phyloP scores from a whole-genome alignment of 2,329 filamentous ascomycete species.

The Sarocladium strictum region DNA sequence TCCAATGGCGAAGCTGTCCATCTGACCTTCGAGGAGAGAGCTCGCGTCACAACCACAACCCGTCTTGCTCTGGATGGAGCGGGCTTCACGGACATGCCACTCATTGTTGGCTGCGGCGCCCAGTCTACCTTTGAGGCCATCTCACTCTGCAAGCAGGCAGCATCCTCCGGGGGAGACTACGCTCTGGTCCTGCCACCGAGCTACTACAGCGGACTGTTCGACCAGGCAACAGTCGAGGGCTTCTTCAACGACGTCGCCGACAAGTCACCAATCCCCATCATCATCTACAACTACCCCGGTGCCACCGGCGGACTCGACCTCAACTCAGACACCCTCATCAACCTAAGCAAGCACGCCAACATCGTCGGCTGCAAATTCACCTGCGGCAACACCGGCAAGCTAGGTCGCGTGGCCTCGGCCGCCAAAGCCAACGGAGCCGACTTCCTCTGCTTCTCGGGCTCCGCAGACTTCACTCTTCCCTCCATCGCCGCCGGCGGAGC shows the following conservation, averaged over 20 bases:
- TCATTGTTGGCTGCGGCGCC: conserved; percentile 71
- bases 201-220: conserved; percentile 67
- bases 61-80: conserved; percentile 60
- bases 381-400: conserved; percentile 64
- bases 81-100: conserved; percentile 55
- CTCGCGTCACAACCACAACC: conserved; percentile 62
- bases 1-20: conserved; percentile 82
- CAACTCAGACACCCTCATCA: conserved; percentile 55
- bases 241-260: conserved; percentile 57
- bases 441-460: conserved; percentile 68
- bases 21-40: conserved; percentile 64
- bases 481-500: conserved; percentile 62
- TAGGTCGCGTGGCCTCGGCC: conserved; percentile 56
- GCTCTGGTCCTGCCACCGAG: conserved; percentile 70
- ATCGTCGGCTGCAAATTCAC: conserved; percentile 66
- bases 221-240: conserved; percentile 53
- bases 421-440: conserved; percentile 38
- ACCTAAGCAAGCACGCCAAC: conserved; percentile 55
- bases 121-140: conserved; percentile 71
- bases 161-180: conserved; percentile 65
- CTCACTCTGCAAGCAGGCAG: conserved; percentile 62
- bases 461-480: conserved; percentile 66
- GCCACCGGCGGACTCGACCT: conserved; percentile 59
- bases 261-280: conserved; percentile 56
- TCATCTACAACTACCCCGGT: conserved; percentile 67